Evolutionary conservation across 495 filamentous ascomycete species (phyloP).

Genomic region (Xylaria flabelliformis): DNA sequence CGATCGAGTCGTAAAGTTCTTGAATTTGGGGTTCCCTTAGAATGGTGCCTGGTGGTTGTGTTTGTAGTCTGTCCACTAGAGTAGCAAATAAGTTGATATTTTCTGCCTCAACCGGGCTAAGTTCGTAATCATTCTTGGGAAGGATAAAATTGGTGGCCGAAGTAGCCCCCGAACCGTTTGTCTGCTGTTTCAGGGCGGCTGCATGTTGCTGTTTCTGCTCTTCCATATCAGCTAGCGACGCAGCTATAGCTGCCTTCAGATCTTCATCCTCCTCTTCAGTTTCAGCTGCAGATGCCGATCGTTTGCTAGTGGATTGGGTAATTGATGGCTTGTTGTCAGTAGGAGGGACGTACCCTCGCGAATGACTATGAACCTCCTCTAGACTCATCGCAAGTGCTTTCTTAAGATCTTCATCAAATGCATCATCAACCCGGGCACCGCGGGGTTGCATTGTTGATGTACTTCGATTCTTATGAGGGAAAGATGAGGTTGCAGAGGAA

Average conservation of each 20-base stretch:
- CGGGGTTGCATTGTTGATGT: slow-evolving; percentile 82
- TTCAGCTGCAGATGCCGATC: slow-evolving; percentile 46
- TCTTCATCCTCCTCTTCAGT: slow-evolving; percentile 90
- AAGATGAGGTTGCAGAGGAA: slow-evolving; percentile 43
- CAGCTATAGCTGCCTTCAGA: slow-evolving; percentile 93
- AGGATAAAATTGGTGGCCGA: slow-evolving; percentile 54
- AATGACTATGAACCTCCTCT: slow-evolving; percentile 81
- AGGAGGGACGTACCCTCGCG: slow-evolving; percentile 51
- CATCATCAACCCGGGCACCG: slow-evolving; percentile 79
- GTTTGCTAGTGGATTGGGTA: slow-evolving; percentile 48
- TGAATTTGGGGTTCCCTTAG: slow-evolving; percentile 96
- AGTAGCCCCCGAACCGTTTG: slow-evolving; percentile 49
- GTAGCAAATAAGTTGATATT: slow-evolving; percentile 98
- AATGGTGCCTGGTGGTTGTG: slow-evolving; percentile 94
- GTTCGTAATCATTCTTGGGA: slow-evolving; percentile 91
- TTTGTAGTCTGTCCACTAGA: slow-evolving; percentile 91
- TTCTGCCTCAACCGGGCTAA: slow-evolving; percentile 91
- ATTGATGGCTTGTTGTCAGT: slow-evolving; percentile 41
- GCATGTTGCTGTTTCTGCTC: slow-evolving; percentile 93
- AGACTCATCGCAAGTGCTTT: slow-evolving; percentile 94
- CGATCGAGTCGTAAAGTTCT: slow-evolving; percentile 96
- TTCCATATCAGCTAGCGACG: slow-evolving; percentile 97
- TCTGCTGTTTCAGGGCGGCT: slow-evolving; percentile 76
- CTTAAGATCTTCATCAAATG: slow-evolving; percentile 93
- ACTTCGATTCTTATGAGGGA: slow-evolving; percentile 46